A percentile compares a stretch with the other conserved stretches of the same genome.
Evolutionary conservation across 208 protist species (phyloP).

Genomic region (Trypanosoma theileri): DNA sequence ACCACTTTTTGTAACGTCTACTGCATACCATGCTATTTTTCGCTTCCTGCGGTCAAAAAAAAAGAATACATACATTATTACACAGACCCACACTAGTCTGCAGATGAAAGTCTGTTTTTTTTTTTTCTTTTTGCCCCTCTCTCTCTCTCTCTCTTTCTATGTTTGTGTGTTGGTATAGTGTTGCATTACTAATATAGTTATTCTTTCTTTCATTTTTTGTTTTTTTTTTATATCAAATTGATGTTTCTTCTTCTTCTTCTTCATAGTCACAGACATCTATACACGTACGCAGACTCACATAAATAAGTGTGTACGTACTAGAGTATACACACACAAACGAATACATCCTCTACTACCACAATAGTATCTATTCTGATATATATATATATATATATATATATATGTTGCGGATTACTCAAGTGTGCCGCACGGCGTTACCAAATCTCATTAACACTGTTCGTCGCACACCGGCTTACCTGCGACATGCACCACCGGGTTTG

Average conservation of each 20-base stretch:
- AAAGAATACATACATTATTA: too few species aligned
- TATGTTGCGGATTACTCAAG: constrained; percentile 19
- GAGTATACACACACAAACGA: too few species aligned
- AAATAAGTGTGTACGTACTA: too few species aligned
- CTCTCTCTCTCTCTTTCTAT: constrained; percentile 11
- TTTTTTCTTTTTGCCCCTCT: constrained; percentile 2
- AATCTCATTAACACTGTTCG: constrained; percentile 27
- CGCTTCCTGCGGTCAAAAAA: too few species aligned
- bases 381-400: too few species aligned
- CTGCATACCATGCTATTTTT: too few species aligned
- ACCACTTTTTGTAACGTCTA: too few species aligned
- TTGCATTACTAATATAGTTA: background rate
- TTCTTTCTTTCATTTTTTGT: background rate
- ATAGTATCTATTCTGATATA: background rate
- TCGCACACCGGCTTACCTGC: constrained; percentile 44
- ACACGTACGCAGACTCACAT: background rate
- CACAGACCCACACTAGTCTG: too few species aligned
- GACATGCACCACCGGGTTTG: constrained; percentile 59
- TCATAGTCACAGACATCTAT: constrained; percentile 1
- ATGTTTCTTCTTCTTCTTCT: constrained; percentile 2
- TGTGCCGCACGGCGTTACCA: constrained; percentile 8
- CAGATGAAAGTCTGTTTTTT: too few species aligned
- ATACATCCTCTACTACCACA: too few species aligned
- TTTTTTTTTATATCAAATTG: background rate
- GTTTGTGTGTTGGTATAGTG: background rate